Base-by-base conservation (phyloP, 208 protist genomes). In the Porcisia deanei region DNA sequence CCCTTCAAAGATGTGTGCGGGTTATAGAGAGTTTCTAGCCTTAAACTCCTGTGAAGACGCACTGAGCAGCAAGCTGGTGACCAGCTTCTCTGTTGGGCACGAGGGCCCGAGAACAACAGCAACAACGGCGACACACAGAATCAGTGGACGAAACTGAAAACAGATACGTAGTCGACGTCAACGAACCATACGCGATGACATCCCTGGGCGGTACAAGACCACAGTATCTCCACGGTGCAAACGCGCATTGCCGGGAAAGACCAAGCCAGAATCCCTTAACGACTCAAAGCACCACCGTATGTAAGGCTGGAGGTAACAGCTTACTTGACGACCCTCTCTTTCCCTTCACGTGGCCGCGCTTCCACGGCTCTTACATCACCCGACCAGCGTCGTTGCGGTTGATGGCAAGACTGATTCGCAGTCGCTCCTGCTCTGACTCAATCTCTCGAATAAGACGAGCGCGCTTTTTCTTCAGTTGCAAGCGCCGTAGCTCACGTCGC, bases 351-450 rank as follows among this genome's bases (percentile, higher is more conserved):
- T 14, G 49, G 43, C 14, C n/a, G 18, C 49, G 12, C 18, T 43
- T 55, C 22, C 5, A 71, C 1, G 3, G 22, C 16, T 43, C 30
- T 76, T 64, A 82, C 22, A 61, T 58, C 12, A 78, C 39, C 20
- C 60, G 78, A 53, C 75, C 73, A 14, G 87, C 89, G 71, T 93
- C 88, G 10, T 71, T 73, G 25, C 77, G 59, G 68, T 94, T 95
- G 41, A 85, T 83, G 1, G 74, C 59, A 74, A 94, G 84, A n/a
- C 64, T 69, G 74, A 97, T 73, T 2, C 85, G 83, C 54, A 97
- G 85, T 45, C 82, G 83, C 74, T 94, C 91, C 75, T 97, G 91
- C 80, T 96, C 91, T 20, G 73, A 70, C 66, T 95, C 88, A 71
- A 97, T 97, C 16, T 85, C 47, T 5, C 63, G 70, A 45, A 97